phyloP scores from a whole-genome alignment of 2,329 filamentous ascomycete genomes.

The Exophiala xenobiotica region DNA sequence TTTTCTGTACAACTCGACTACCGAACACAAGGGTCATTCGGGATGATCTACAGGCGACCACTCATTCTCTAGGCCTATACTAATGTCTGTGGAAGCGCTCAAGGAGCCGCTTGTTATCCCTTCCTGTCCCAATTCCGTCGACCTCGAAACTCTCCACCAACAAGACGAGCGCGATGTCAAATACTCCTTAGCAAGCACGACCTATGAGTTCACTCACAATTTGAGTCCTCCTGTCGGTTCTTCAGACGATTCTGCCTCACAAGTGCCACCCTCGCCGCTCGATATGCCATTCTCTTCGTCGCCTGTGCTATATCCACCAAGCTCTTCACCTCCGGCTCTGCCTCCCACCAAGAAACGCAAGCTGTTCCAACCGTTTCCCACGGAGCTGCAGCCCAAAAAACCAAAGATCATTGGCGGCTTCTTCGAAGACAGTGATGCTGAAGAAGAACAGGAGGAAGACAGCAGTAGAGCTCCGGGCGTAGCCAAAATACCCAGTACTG shows the following conservation, averaged over 20 bases:
- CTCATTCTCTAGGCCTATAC: background rate
- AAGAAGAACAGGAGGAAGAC: constrained; percentile 25
- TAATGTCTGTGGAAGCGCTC: background rate
- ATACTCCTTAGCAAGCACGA: background rate
- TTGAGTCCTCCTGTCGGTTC: background rate
- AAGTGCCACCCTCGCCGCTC: constrained; percentile 26
- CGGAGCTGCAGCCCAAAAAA: constrained; percentile 38
- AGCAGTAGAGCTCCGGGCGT: background rate
- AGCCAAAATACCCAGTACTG: background rate
- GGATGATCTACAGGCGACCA: background rate
- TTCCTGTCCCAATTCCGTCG: constrained; percentile 4
- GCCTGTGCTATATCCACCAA: constrained; percentile 38
- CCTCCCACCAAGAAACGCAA: constrained; percentile 42
- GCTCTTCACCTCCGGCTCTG: constrained; percentile 37
- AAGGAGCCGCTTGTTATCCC: background rate
- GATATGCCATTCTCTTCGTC: constrained; percentile 46
- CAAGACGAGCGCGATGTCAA: background rate
- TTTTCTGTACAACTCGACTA: background rate
- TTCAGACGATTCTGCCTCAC: background rate
- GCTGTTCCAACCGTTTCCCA: constrained; percentile 32
- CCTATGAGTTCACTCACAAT: background rate
- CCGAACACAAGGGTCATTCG: background rate
- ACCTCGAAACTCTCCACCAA: constrained; percentile 1
- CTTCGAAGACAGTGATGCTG: constrained; percentile 43
- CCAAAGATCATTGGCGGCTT: constrained; percentile 44